Conservation (phyloP, 1,284 basidiomycete genomes). For the Irpex sp. region DNA sequence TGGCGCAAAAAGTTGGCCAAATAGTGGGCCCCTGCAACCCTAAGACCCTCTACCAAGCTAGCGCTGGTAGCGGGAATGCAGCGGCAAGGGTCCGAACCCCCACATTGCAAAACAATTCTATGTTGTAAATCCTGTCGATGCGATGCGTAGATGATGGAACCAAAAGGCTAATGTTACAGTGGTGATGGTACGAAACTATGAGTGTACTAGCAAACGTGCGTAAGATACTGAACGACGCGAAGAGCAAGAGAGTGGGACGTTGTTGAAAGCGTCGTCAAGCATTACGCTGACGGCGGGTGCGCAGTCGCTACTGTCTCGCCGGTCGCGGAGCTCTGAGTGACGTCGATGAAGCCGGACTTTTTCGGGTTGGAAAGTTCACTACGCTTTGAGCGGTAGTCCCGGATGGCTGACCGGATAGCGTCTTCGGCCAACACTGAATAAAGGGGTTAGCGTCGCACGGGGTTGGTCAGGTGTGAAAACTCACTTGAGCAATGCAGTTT, state of each 20-base stretch:
- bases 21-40: no score
- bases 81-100: neutral
- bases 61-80: no score
- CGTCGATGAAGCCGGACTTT: conserved; percentile 70
- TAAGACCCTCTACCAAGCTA: no score
- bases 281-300: conserved; percentile 39
- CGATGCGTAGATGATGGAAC: neutral
- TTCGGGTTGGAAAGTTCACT: conserved; percentile 47
- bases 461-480: conserved; percentile 30
- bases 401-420: conserved; percentile 93
- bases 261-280: neutral
- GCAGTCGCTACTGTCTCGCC: conserved; percentile 66
- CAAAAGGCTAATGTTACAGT: conserved; percentile 2
- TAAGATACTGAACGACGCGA: conserved; percentile 1
- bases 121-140: neutral
- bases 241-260: conserved; percentile 8
- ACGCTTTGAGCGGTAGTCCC: conserved; percentile 86
- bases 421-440: conserved; percentile 91
- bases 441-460: conserved; percentile 13
- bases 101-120: neutral
- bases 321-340: conserved; percentile 64
- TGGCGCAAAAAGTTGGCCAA: no score
- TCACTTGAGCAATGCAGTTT: conserved; percentile 89
- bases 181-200: neutral
- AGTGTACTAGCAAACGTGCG: neutral